Conservation (phyloP, 768 basidiomycete species). For the Boletus coccyginus region DNA sequence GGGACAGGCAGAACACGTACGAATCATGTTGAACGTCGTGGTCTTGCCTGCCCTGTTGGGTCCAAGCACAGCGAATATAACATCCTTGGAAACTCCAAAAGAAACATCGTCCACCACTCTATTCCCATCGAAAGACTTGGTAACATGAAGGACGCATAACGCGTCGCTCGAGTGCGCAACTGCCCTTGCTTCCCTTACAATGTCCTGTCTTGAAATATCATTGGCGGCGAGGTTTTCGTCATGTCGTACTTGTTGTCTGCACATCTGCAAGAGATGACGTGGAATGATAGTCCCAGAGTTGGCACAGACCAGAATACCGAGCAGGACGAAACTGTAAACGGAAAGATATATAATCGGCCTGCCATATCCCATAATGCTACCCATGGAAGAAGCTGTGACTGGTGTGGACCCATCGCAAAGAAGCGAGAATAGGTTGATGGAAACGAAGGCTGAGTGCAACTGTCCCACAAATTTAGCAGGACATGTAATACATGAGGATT, state of each 20-base stretch:
- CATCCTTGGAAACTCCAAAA: conserved; percentile 60
- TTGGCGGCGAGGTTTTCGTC: conserved; percentile 13
- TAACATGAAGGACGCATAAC: conserved; percentile 59
- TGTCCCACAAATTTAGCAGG: conserved; percentile 22
- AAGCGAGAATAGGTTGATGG: conserved; percentile 73
- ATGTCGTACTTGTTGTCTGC: conserved; percentile 10
- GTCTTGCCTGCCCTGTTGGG: conserved; percentile 87
- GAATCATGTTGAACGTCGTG: conserved; percentile 78
- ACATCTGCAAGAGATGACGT: conserved; percentile 32
- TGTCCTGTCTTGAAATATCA: conserved; percentile 43
- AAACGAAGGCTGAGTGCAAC: conserved; percentile 70
- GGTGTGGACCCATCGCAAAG: conserved; percentile 57
- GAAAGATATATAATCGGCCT: conserved; percentile 76
- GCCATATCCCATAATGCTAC: conserved; percentile 58
- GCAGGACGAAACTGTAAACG: conserved; percentile 53
- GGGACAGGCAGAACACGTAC: conserved; percentile 37
- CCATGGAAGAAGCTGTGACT: conserved; percentile 46
- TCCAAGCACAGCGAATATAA: conserved; percentile 70
- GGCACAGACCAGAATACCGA: conserved; percentile 64
- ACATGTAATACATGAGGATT: not conserved
- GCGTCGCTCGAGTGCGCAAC: conserved; percentile 51
- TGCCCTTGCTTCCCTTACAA: conserved; percentile 49
- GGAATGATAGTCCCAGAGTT: conserved; percentile 64
- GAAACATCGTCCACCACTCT: conserved; percentile 73
- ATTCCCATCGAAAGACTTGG: conserved; percentile 55